phyloP scores from a whole-genome alignment of 352 stramenopile species.

The Pythium dissotocum region DNA sequence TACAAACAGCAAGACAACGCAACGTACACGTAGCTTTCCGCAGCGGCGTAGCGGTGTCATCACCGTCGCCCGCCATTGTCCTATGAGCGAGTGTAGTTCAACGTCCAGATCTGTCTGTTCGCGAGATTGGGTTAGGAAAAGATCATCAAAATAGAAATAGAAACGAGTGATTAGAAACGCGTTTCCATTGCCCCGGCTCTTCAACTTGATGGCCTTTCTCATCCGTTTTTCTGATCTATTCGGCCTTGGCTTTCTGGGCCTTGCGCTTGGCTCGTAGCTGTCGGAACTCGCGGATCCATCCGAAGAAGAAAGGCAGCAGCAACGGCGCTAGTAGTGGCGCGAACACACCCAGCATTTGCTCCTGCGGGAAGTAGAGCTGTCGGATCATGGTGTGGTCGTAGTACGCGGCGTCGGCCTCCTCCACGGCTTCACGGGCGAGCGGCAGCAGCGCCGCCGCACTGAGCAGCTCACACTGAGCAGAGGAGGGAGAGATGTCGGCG shows the following conservation, averaged over 20 bases:
- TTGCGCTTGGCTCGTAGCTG: constrained; percentile 25
- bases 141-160: constrained; percentile 17
- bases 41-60: constrained; percentile 13
- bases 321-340: constrained; percentile 33
- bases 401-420: constrained; percentile 36
- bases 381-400: constrained; percentile 41
- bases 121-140: neutral
- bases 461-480: neutral
- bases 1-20: neutral
- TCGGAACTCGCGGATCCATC: constrained; percentile 34
- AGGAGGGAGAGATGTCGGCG: neutral
- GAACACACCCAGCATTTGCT: constrained; percentile 37
- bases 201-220: constrained; percentile 3
- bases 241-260: constrained; percentile 1
- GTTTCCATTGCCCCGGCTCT: neutral
- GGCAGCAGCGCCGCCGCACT: constrained; percentile 10
- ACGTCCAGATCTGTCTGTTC: constrained; percentile 11
- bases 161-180: constrained; percentile 10
- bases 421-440: constrained; percentile 18
- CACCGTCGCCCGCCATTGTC: neutral
- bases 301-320: constrained; percentile 34
- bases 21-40: constrained; percentile 29
- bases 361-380: constrained; percentile 39
- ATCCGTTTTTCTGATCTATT: neutral
- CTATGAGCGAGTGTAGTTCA: neutral